Percentiles rank a stretch among this genome's conserved stretches.
Evolutionary conservation across 2,329 filamentous ascomycete genomes (phyloP).

Genomic region (Pseudocercospora ulei): DNA sequence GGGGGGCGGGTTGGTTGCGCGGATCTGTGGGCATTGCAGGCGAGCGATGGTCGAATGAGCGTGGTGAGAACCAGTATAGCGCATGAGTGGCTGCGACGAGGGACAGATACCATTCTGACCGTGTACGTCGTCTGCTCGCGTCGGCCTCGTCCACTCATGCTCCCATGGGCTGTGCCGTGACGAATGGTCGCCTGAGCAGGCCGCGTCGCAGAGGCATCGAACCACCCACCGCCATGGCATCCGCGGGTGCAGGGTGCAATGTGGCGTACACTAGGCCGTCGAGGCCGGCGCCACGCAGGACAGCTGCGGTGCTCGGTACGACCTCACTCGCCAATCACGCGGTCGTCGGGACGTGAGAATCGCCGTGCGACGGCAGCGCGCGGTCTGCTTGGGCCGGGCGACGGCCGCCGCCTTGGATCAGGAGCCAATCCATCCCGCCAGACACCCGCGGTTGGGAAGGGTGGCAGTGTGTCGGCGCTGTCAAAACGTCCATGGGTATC

Average conservation of each 20-base stretch:
- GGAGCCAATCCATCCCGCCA: background rate
- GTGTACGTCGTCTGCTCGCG: too few species aligned
- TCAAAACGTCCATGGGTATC: constrained; percentile 7
- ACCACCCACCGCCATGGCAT: background rate
- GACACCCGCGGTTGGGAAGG: too few species aligned
- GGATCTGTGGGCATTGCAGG: constrained; percentile 5
- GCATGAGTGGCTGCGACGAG: constrained; percentile 9
- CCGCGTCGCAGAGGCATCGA: background rate
- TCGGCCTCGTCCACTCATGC: too few species aligned
- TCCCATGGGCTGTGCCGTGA: too few species aligned
- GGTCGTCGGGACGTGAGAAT: background rate
- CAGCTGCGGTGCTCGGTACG: constrained; percentile 1
- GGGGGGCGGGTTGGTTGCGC: background rate
- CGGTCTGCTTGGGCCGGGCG: background rate
- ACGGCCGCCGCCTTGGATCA: too few species aligned
- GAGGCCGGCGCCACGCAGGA: constrained; percentile 1
- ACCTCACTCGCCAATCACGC: constrained; percentile 1
- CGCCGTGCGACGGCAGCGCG: background rate
- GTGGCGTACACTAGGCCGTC: background rate
- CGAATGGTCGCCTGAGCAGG: background rate
- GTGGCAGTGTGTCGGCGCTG: constrained; percentile 8
- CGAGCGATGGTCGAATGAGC: constrained; percentile 9
- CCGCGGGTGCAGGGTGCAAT: background rate
- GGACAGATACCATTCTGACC: background rate
- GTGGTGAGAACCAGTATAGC: background rate